phyloP scores from a whole-genome alignment of 164 flowering plant genomes.

The Magnolia officinalis region DNA sequence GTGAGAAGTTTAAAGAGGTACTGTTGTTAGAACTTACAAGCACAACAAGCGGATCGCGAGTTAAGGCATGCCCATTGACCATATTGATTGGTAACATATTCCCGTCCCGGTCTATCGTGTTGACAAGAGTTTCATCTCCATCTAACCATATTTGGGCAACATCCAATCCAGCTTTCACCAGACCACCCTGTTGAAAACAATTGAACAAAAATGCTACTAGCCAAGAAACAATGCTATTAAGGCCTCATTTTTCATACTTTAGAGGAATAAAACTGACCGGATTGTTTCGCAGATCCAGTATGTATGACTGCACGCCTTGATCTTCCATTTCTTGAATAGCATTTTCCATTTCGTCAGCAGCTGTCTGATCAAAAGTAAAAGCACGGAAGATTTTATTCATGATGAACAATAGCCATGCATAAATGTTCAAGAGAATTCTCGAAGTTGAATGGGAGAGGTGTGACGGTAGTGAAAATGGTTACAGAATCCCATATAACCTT shows the following conservation, averaged over 20 bases:
- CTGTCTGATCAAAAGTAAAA: slow-evolving; percentile 46
- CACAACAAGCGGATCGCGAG: slow-evolving; percentile 92
- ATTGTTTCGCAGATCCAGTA: slow-evolving; percentile 86
- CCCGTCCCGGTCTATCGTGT: slow-evolving; percentile 85
- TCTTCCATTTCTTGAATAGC: slow-evolving; percentile 74
- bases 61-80: slow-evolving; percentile 86
- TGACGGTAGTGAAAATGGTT: neutral
- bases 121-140: slow-evolving; percentile 93
- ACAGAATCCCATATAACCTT: neutral
- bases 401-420: neutral
- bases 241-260: neutral
- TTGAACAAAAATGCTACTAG: neutral
- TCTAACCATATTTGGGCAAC: slow-evolving; percentile 98
- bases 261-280: slow-evolving; percentile 45
- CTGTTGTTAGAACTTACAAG: slow-evolving; percentile 52
- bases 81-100: slow-evolving; percentile 73
- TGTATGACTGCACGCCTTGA: slow-evolving; percentile 84
- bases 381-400: neutral
- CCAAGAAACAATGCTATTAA: neutral
- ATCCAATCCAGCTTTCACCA: slow-evolving; percentile 92
- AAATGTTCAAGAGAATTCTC: neutral
- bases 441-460: neutral
- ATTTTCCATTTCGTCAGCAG: slow-evolving; percentile 82
- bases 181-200: slow-evolving; percentile 60
- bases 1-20: too few relatives aligned